Percentiles rank a stretch among this genome's conserved stretches.
These are phyloP conservation scores for Penicillium janthinellum DNA, from an alignment of 2,329 filamentous ascomycete genomes.

Conservation along the genomic window DNA sequence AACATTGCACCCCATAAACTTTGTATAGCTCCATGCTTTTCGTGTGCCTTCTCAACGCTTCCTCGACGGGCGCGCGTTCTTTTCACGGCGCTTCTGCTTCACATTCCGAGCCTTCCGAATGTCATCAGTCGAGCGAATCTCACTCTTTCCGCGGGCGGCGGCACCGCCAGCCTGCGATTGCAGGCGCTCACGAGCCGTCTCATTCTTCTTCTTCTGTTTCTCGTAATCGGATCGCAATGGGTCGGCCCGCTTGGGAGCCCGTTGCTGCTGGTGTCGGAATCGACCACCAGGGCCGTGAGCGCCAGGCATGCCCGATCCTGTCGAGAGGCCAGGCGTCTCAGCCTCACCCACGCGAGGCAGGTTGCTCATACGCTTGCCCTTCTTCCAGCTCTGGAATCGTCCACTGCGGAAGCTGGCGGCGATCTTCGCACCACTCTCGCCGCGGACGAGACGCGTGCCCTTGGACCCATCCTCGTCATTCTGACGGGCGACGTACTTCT, in stretches of 20 bases:
- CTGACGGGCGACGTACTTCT: conserved; percentile 86
- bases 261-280: conserved; percentile 84
- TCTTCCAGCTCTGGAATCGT: conserved; percentile 90
- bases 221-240: conserved; percentile 90
- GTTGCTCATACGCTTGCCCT: conserved; percentile 75
- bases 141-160: conserved; percentile 68
- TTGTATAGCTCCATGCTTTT: background rate
- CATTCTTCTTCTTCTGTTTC: conserved; percentile 84
- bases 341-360: conserved; percentile 81
- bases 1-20: background rate
- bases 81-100: conserved; percentile 74
- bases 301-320: conserved; percentile 32
- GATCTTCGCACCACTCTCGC: conserved; percentile 94
- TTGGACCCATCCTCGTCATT: conserved; percentile 95
- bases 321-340: conserved; percentile 55
- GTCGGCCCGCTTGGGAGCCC: conserved; percentile 90
- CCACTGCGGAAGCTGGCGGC: conserved; percentile 91
- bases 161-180: conserved; percentile 32
- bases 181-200: conserved; percentile 75
- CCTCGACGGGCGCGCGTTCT: conserved; percentile 81
- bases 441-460: conserved; percentile 73
- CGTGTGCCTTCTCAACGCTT: conserved; percentile 46
- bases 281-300: conserved; percentile 50
- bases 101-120: conserved; percentile 79
- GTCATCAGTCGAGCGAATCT: conserved; percentile 80